Base-by-base conservation (phyloP, 768 basidiomycete genomes). In the Russula abietina region DNA sequence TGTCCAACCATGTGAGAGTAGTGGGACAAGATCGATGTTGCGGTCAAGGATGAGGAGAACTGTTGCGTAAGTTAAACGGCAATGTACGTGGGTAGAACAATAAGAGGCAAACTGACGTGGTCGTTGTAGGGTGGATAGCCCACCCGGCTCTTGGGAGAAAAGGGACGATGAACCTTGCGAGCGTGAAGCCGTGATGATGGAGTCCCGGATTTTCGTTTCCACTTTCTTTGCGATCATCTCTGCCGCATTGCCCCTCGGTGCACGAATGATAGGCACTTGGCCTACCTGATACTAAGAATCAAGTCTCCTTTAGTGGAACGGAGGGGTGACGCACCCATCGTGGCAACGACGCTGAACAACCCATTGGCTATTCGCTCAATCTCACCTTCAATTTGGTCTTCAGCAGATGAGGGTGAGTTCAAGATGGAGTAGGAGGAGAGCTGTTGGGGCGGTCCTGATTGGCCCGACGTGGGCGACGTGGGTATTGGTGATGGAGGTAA, bases 161-260 rank as follows among this genome's bases (percentile, higher is more conserved):
- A 91, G 78, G 8, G 87, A 84, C 0, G 82, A 84, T 0, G 82
- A 73, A 33, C 75, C 73, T 62, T 83, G 83, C 8, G 83, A 80
- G 19, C 89, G 81, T 46, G 88, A 85, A 38, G 86, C 81, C 45
- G 81, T 85, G 60, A 93, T 75, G 60, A 94, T 75, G 66, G 87
- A 84, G 71, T 98, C 96, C 55, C 96, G 80, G 68, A 98, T 88
- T 74, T 92, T 93, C 16, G 85, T 82, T 70, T 99, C 97, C 12
- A 99, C 80, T 73, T 92, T 97, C 76, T 93, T 89, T 10, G 95
- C 95, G n/a, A 98, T 87, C 95, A 98, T 97, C 75, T 99, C 97
- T 22, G 95, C 97, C 5, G 97, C 97, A 73, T 98, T 98, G 1
- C 96, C 96, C 73, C 88, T 79, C 24, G 97, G 97, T 61, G 91